These are phyloP conservation scores for Neofusicoccum cordaticola DNA, from an alignment of 2,329 filamentous ascomycete genomes.

Conservation along the genomic window DNA sequence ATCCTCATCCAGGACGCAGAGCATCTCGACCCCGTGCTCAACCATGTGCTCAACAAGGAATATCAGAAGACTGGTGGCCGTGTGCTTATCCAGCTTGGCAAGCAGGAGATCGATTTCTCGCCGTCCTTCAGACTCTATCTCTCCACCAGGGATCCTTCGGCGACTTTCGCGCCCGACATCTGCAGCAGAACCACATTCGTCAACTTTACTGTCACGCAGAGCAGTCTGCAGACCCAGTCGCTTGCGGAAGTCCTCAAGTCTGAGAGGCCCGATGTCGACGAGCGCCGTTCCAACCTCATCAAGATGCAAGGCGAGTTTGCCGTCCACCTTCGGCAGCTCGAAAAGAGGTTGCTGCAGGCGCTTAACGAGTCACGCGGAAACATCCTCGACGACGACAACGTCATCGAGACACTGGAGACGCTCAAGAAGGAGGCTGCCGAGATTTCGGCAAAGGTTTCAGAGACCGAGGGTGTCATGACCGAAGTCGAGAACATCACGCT, in stretches of 20 bases:
- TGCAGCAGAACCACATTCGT: slow-evolving; percentile 98
- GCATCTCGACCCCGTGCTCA: slow-evolving; percentile 93
- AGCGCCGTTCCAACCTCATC: slow-evolving; percentile 93
- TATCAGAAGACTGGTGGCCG: slow-evolving; percentile 98
- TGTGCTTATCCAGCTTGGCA: slow-evolving; percentile 96
- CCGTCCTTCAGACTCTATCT: slow-evolving; percentile 93
- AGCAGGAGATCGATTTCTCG: slow-evolving; percentile 98
- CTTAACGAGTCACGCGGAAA: slow-evolving; percentile 97
- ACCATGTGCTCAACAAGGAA: slow-evolving; percentile 98
- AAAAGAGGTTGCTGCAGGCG: slow-evolving; percentile 89
- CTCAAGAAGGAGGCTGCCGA: slow-evolving; percentile 97
- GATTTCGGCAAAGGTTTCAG: slow-evolving; percentile 92
- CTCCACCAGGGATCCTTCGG: slow-evolving; percentile 93
- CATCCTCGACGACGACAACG: slow-evolving; percentile 95
- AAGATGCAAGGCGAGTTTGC: slow-evolving; percentile 99
- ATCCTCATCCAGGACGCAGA: slow-evolving; percentile 98
- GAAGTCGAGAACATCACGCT: slow-evolving; percentile 95
- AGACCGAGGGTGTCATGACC: slow-evolving; percentile 96
- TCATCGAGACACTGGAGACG: slow-evolving; percentile 96
- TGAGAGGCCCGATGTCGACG: slow-evolving; percentile 94
- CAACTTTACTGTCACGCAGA: slow-evolving; percentile 98
- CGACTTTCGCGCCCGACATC: slow-evolving; percentile 91
- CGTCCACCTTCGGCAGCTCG: slow-evolving; percentile 91
- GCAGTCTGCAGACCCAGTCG: slow-evolving; percentile 96
- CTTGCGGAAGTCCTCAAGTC: slow-evolving; percentile 97